phyloP scores from a whole-genome alignment of 2,329 filamentous ascomycete genomes.

The Penicillium thymicola region DNA sequence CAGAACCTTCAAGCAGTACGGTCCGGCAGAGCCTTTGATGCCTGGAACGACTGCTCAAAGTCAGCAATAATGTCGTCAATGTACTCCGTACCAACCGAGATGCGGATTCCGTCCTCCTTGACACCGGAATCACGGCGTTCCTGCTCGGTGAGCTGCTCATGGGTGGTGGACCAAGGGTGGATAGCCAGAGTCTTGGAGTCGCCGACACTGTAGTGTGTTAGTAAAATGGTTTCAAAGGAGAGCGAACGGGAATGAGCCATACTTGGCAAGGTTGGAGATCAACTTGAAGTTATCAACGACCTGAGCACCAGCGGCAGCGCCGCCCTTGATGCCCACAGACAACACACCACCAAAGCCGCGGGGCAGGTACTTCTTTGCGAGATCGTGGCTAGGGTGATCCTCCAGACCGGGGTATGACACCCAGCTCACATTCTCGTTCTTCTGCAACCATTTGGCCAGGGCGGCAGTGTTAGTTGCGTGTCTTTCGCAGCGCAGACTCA shows the following conservation, averaged over 20 bases:
- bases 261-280: constrained; percentile 91
- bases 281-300: constrained; percentile 94
- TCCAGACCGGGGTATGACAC: constrained; percentile 88
- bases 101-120: constrained; percentile 84
- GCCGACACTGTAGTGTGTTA: constrained; percentile 59
- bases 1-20: constrained; percentile 9
- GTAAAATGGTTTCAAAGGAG: background rate
- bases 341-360: constrained; percentile 86
- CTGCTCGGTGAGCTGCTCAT: constrained; percentile 82
- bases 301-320: constrained; percentile 74
- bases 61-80: constrained; percentile 97
- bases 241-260: constrained; percentile 19
- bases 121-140: constrained; percentile 80
- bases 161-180: constrained; percentile 92
- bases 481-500: constrained; percentile 79
- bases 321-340: constrained; percentile 90
- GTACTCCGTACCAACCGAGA: constrained; percentile 93
- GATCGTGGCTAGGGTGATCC: constrained; percentile 73
- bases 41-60: constrained; percentile 84
- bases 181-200: constrained; percentile 94
- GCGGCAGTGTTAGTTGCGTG: constrained; percentile 80
- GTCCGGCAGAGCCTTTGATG: constrained; percentile 43
- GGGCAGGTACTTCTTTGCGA: constrained; percentile 82
- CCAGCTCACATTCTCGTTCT: constrained; percentile 81
- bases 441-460: constrained; percentile 78